These are phyloP conservation scores for Cichorium intybus DNA, from an alignment of 140 eudicot species.

Conservation along the genomic window DNA sequence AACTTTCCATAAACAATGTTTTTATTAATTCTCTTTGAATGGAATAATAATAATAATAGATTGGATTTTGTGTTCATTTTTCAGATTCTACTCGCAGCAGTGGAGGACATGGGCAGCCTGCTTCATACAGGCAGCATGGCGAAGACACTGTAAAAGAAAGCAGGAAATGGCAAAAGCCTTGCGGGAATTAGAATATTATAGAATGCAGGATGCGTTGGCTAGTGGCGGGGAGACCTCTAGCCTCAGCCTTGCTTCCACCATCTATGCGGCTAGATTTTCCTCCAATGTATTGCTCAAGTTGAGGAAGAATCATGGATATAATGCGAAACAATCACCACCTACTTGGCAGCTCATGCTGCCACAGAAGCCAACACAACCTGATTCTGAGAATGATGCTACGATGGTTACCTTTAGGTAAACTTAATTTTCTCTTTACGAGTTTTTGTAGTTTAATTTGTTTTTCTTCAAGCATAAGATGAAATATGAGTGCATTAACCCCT, in stretches of 20 bases:
- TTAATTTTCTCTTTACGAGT: neutral
- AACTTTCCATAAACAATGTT: no score
- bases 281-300: constrained; percentile 36
- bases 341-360: neutral
- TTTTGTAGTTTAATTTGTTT: no score
- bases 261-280: constrained; percentile 62
- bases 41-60: no score
- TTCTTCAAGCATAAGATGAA: neutral
- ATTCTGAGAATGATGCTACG: neutral
- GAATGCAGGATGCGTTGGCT: constrained; percentile 36
- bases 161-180: constrained; percentile 21
- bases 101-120: constrained; percentile 73
- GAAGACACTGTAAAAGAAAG: constrained; percentile 37
- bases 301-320: neutral
- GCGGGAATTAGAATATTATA: constrained; percentile 29
- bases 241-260: constrained; percentile 54
- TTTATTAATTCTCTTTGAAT: no score
- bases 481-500: no score
- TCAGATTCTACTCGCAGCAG: constrained; percentile 58
- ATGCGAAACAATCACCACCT: neutral
- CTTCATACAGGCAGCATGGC: constrained; percentile 65
- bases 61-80: no score
- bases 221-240: constrained; percentile 31
- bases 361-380: neutral
- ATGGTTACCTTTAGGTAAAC: neutral